phyloP scores from a whole-genome alignment of 2,329 filamentous ascomycete genomes.

The Pyrenochaeta sp. region DNA sequence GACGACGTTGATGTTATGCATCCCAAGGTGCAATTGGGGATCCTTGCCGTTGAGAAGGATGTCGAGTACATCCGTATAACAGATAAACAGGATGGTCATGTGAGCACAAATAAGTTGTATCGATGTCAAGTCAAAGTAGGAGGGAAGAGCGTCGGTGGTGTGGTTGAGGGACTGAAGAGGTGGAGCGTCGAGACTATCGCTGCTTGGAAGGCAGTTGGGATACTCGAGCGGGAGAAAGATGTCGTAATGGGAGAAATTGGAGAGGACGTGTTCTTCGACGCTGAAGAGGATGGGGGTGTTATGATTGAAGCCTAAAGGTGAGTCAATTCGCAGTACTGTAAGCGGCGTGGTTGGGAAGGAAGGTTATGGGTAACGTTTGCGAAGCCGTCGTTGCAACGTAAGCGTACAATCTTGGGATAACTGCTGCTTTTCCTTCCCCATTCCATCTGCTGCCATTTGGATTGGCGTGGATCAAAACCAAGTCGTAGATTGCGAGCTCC shows the following conservation, averaged over 20 bases:
- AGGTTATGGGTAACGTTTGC: background rate
- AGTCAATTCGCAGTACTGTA: background rate
- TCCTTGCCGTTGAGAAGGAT: constrained; percentile 60
- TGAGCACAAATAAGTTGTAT: constrained; percentile 22
- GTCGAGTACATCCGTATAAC: constrained; percentile 61
- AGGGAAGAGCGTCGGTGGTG: constrained; percentile 40
- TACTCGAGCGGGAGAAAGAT: constrained; percentile 25
- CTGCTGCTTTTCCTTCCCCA: background rate
- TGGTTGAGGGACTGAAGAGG: constrained; percentile 42
- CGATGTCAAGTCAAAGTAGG: constrained; percentile 48
- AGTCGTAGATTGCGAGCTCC: no score
- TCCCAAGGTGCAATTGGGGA: constrained; percentile 74
- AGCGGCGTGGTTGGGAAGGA: background rate
- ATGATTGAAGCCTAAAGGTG: constrained; percentile 5
- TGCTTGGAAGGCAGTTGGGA: constrained; percentile 41
- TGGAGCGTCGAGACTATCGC: constrained; percentile 52
- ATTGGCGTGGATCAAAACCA: background rate
- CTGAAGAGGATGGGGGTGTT: constrained; percentile 20
- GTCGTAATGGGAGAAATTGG: constrained; percentile 8
- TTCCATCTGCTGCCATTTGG: background rate
- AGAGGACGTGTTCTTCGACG: constrained; percentile 25
- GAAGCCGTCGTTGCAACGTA: background rate
- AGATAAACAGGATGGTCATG: constrained; percentile 17
- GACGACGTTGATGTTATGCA: constrained; percentile 63
- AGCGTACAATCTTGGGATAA: background rate